Evolutionary conservation across 2,329 filamentous ascomycete genomes (phyloP).

Genomic region (Dothideomycetidae sp.): DNA sequence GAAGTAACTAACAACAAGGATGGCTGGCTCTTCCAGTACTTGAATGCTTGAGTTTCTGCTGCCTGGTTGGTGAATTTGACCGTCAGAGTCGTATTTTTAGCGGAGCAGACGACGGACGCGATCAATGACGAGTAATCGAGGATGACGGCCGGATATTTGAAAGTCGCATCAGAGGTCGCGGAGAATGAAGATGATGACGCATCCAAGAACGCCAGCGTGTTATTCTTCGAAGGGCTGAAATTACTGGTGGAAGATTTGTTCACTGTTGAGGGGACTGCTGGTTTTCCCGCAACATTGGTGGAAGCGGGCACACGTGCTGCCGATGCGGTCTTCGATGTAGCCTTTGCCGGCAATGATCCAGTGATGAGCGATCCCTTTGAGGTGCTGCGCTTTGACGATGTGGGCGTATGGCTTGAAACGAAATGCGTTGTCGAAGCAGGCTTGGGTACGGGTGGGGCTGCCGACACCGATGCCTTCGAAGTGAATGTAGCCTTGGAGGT

Average conservation of each 20-base stretch:
- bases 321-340: not conserved
- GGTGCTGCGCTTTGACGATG: not conserved
- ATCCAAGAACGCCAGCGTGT: not conserved
- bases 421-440: no score
- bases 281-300: not conserved
- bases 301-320: not conserved
- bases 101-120: not conserved
- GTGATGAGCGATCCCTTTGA: not conserved
- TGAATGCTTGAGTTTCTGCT: not conserved
- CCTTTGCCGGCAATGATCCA: not conserved
- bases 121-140: conserved; percentile 1
- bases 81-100: not conserved
- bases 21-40: not conserved
- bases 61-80: not conserved
- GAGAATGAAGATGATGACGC: not conserved
- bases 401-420: not conserved
- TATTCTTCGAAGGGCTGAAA: not conserved
- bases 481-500: no score
- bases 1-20: conserved; percentile 1
- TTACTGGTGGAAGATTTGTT: not conserved
- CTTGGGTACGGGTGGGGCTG: no score
- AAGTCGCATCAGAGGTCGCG: not conserved
- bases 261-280: not conserved
- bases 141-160: conserved; percentile 3
- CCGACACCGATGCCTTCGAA: no score